Evolutionary conservation across 345 rosid genomes (phyloP).

Genomic region (Durio zibethinus): DNA sequence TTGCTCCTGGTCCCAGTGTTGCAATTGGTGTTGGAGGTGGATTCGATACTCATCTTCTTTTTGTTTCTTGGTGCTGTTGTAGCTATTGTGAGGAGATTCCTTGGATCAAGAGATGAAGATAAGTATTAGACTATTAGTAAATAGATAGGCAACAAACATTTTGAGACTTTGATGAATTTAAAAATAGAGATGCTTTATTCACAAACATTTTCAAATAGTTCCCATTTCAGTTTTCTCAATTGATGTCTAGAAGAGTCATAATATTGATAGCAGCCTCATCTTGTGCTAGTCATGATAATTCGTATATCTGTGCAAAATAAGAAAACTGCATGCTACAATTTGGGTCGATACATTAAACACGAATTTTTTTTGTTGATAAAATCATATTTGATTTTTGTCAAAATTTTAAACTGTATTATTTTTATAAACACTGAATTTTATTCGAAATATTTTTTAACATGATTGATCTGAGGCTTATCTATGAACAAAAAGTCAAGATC

Average conservation of each 20-base stretch:
- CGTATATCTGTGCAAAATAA: too few relatives aligned
- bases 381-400: too few relatives aligned
- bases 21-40: constrained; percentile 89
- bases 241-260: not conserved
- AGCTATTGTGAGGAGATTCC: constrained; percentile 62
- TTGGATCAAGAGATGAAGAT: constrained; percentile 60
- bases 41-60: constrained; percentile 62
- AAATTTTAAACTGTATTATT: too few relatives aligned
- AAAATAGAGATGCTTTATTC: constrained; percentile 3
- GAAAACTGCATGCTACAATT: too few relatives aligned
- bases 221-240: not conserved
- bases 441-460: too few relatives aligned
- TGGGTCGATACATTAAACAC: too few relatives aligned
- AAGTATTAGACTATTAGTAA: constrained; percentile 48
- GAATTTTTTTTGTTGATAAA: too few relatives aligned
- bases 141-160: not conserved
- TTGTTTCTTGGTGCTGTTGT: constrained; percentile 76
- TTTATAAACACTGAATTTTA: too few relatives aligned
- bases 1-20: constrained; percentile 75
- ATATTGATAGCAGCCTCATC: not conserved
- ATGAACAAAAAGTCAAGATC: too few relatives aligned
- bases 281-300: too few relatives aligned
- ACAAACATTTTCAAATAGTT: not conserved
- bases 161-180: not conserved
- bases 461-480: too few relatives aligned